Conservation (phyloP, 768 basidiomycete species). For the Wakefieldia striispora region DNA sequence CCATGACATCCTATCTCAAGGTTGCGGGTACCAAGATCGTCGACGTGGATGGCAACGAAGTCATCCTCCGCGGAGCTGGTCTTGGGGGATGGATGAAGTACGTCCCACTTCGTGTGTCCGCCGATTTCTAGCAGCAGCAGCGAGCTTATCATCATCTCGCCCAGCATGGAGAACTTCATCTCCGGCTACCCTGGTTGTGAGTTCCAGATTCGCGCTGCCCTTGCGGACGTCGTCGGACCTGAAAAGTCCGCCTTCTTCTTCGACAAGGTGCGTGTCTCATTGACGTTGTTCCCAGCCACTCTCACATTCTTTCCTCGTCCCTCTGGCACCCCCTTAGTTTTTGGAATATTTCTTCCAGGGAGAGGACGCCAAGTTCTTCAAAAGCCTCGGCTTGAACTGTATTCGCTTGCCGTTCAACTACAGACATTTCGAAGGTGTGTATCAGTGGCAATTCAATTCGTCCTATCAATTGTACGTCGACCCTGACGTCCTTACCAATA, state of each 20-base stretch:
- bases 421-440: constrained; percentile 56
- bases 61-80: constrained; percentile 71
- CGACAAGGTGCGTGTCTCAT: constrained; percentile 56
- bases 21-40: constrained; percentile 61
- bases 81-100: constrained; percentile 87
- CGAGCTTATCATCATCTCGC: constrained; percentile 4
- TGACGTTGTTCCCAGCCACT: background rate
- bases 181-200: constrained; percentile 82
- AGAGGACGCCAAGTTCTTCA: constrained; percentile 73
- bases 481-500: background rate
- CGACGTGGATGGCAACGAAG: constrained; percentile 52
- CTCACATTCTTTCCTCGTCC: background rate
- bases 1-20: constrained; percentile 44
- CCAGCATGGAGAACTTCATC: constrained; percentile 77
- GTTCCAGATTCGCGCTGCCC: constrained; percentile 68
- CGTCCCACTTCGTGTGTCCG: constrained; percentile 31
- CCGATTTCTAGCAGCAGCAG: no score
- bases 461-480: background rate
- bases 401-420: constrained; percentile 78
- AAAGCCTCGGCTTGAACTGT: constrained; percentile 75
- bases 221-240: constrained; percentile 62
- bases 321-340: constrained; percentile 44
- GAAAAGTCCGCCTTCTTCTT: constrained; percentile 78
- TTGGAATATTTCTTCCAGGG: constrained; percentile 83
- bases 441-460: no score